A percentile compares a stretch with the other conserved stretches of the same genome.
phyloP scores from a whole-genome alignment of 2,329 filamentous ascomycete species.

The Mariannaea elegans region DNA sequence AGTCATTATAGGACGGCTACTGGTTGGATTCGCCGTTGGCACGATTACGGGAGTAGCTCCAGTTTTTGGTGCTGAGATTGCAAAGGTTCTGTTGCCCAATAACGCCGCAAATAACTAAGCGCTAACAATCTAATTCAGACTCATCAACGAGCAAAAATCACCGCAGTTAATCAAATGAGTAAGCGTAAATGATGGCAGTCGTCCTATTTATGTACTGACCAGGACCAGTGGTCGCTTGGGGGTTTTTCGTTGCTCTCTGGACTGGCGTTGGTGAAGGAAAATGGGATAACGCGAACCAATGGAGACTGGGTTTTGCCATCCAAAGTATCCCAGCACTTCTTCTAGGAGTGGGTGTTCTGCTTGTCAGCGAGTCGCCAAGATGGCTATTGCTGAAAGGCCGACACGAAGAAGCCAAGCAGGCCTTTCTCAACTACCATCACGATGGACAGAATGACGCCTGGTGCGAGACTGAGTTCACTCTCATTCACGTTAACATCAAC shows the following conservation, averaged over 20 bases:
- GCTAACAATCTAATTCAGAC: conserved; percentile 33
- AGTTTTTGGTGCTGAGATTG: conserved; percentile 52
- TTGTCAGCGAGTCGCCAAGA: conserved; percentile 48
- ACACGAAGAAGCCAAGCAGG: conserved; percentile 46
- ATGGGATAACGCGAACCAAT: conserved; percentile 50
- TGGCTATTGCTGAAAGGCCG: conserved; percentile 50
- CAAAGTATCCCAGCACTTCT: conserved; percentile 46
- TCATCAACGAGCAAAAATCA: conserved; percentile 50
- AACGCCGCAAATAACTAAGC: background rate
- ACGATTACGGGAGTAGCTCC: conserved; percentile 53
- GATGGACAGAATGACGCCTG: conserved; percentile 48
- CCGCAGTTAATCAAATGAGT: conserved; percentile 54
- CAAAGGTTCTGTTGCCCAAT: conserved; percentile 43
- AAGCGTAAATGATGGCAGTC: conserved; percentile 11
- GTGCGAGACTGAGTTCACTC: conserved; percentile 45
- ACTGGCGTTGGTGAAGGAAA: conserved; percentile 50
- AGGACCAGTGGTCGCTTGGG: conserved; percentile 51
- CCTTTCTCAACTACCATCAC: conserved; percentile 47
- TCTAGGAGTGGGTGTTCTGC: conserved; percentile 46
- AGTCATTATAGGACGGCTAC: conserved; percentile 50
- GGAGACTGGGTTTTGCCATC: conserved; percentile 51
- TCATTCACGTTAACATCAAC: conserved; percentile 48
- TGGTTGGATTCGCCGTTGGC: conserved; percentile 51
- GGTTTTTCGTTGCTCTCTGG: conserved; percentile 52
- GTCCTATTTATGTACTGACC: background rate